Evolutionary conservation across 805 yeast species (phyloP).

Genomic region (Maudiozyma serrabonitensis): DNA sequence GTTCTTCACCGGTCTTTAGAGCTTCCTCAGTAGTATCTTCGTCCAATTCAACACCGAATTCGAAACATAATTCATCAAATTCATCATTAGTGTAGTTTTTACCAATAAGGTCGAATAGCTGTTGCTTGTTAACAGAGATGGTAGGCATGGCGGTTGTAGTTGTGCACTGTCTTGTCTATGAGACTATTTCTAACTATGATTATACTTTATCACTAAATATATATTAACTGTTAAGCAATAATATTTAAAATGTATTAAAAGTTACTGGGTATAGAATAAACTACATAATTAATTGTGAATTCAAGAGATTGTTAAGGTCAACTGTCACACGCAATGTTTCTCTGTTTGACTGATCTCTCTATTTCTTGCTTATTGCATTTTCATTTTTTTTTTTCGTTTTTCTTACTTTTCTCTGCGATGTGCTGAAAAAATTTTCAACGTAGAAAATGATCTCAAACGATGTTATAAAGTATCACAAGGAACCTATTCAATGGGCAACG

Average conservation of each 20-base stretch:
- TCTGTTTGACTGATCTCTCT: background rate
- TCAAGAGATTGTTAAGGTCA: no score
- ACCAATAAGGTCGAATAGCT: conserved; percentile 74
- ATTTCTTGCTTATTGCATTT: background rate
- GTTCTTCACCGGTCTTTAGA: conserved; percentile 42
- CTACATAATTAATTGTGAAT: no score
- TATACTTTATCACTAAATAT: no score
- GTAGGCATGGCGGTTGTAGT: conserved; percentile 69
- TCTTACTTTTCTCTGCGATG: background rate
- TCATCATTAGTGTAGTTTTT: conserved; percentile 69
- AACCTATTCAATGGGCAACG: background rate
- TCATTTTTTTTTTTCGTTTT: background rate
- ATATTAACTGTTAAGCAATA: background rate
- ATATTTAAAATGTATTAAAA: background rate
- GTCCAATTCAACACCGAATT: conserved; percentile 94
- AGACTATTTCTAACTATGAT: background rate
- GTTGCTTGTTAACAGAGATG: conserved; percentile 88
- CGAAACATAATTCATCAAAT: conserved; percentile 94
- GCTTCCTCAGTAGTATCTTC: conserved; percentile 81
- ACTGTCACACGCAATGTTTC: no score
- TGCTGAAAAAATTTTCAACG: conserved; percentile 3
- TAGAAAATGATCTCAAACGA: background rate
- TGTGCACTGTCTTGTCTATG: background rate
- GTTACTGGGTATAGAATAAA: background rate
- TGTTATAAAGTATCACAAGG: no score